Conservation (phyloP, 2,329 filamentous ascomycete genomes). For the Cladophialophora immunda region DNA sequence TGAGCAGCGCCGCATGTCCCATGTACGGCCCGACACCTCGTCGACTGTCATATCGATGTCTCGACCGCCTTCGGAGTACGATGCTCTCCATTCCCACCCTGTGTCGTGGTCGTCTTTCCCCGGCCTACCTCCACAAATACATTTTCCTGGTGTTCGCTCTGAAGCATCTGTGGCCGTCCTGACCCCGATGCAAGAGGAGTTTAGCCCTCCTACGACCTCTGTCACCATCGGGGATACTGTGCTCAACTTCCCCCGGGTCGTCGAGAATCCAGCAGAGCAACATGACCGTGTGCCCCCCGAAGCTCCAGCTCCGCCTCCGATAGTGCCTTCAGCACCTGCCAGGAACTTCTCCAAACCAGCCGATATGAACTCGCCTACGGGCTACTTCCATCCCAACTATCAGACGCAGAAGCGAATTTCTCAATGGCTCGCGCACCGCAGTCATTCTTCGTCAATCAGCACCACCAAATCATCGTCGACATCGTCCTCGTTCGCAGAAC, state of each 20-base stretch:
- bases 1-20: constrained; percentile 33
- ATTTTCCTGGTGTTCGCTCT: constrained; percentile 40
- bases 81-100: constrained; percentile 41
- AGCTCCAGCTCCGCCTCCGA: constrained; percentile 18
- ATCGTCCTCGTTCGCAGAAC: constrained; percentile 39
- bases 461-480: constrained; percentile 37
- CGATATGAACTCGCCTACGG: constrained; percentile 22
- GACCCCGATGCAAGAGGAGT: constrained; percentile 41
- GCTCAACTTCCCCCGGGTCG: constrained; percentile 31
- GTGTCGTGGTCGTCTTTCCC: constrained; percentile 42
- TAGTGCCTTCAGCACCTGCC: constrained; percentile 13
- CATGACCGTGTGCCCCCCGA: not conserved
- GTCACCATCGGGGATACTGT: constrained; percentile 35
- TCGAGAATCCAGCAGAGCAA: constrained; percentile 12
- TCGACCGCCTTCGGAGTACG: constrained; percentile 39
- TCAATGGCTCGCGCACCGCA: constrained; percentile 37
- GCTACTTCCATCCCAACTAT: constrained; percentile 34
- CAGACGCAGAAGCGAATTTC: constrained; percentile 38
- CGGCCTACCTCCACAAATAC: constrained; percentile 42
- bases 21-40: constrained; percentile 29
- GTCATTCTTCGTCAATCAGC: constrained; percentile 37
- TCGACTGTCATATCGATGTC: constrained; percentile 36
- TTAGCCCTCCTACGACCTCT: constrained; percentile 37
- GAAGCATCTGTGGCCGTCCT: constrained; percentile 36
- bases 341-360: constrained; percentile 35